Percentiles rank a stretch among this genome's conserved stretches.
phyloP scores from a whole-genome alignment of 768 basidiomycete species.

The Tylopilus sp. region DNA sequence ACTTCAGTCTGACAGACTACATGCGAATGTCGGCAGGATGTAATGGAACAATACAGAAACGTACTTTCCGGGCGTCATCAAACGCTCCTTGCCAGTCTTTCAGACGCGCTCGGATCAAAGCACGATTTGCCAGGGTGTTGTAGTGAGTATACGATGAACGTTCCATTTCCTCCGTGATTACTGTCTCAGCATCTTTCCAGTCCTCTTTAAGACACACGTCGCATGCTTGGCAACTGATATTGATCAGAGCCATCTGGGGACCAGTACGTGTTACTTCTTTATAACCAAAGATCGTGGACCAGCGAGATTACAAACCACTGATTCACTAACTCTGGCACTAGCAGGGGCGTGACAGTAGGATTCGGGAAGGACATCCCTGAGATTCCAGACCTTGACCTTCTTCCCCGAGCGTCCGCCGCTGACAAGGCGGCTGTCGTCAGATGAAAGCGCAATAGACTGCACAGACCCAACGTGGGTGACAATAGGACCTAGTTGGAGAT shows the following conservation, averaged over 20 bases:
- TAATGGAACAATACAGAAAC: not conserved
- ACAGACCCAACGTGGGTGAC: conserved; percentile 6
- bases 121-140: conserved; percentile 5
- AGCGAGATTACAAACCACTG: not conserved
- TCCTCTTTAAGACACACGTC: conserved; percentile 7
- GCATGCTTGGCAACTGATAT: not conserved
- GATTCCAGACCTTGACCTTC: conserved; percentile 7
- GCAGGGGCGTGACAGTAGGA: not conserved
- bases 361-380: conserved; percentile 7
- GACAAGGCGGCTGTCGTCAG: conserved; percentile 7
- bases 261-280: not conserved
- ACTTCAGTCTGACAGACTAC: conserved; percentile 12
- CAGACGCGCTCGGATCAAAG: conserved; percentile 8
- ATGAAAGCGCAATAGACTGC: conserved; percentile 11
- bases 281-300: not conserved
- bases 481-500: conserved; percentile 7
- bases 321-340: not conserved
- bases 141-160: not conserved
- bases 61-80: conserved; percentile 9
- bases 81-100: conserved; percentile 9
- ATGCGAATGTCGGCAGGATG: not conserved
- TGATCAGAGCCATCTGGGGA: conserved; percentile 5
- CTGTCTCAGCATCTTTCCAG: conserved; percentile 6
- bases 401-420: conserved; percentile 8
- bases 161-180: conserved; percentile 7